These are phyloP conservation scores for Wickerhamomyces subpelliculosus DNA, from an alignment of 805 yeast genomes.

Conservation along the genomic window DNA sequence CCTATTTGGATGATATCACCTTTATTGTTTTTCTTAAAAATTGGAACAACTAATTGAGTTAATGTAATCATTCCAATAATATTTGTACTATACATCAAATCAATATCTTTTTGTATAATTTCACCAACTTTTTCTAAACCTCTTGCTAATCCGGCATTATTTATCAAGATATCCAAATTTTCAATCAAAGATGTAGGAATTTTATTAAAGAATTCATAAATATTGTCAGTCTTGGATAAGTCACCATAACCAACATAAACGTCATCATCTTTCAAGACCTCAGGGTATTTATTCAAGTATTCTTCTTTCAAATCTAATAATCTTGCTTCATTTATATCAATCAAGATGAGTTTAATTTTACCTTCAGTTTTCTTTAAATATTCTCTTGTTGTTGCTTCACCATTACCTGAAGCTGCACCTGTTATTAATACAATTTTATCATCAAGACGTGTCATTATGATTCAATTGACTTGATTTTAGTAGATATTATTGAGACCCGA, in stretches of 20 bases:
- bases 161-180: slow-evolving; percentile 55
- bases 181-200: slow-evolving; percentile 47
- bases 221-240: slow-evolving; percentile 45
- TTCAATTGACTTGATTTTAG: background rate
- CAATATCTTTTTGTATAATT: slow-evolving; percentile 53
- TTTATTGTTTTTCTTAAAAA: slow-evolving; percentile 57
- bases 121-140: slow-evolving; percentile 76
- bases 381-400: slow-evolving; percentile 82
- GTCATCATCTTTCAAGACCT: slow-evolving; percentile 29
- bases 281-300: slow-evolving; percentile 39
- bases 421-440: slow-evolving; percentile 77
- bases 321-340: slow-evolving; percentile 66
- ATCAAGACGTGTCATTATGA: slow-evolving; percentile 45
- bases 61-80: slow-evolving; percentile 77
- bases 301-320: slow-evolving; percentile 40
- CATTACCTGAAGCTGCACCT: slow-evolving; percentile 95
- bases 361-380: slow-evolving; percentile 71
- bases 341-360: slow-evolving; percentile 55
- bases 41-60: slow-evolving; percentile 66
- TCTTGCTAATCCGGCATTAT: slow-evolving; percentile 72
- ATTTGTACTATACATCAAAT: slow-evolving; percentile 76
- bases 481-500: background rate
- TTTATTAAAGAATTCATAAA: slow-evolving; percentile 39
- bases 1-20: slow-evolving; percentile 71
- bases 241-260: slow-evolving; percentile 42